Base-by-base conservation (phyloP, 1,284 basidiomycete genomes). In the Heterobasidion irregulare region DNA sequence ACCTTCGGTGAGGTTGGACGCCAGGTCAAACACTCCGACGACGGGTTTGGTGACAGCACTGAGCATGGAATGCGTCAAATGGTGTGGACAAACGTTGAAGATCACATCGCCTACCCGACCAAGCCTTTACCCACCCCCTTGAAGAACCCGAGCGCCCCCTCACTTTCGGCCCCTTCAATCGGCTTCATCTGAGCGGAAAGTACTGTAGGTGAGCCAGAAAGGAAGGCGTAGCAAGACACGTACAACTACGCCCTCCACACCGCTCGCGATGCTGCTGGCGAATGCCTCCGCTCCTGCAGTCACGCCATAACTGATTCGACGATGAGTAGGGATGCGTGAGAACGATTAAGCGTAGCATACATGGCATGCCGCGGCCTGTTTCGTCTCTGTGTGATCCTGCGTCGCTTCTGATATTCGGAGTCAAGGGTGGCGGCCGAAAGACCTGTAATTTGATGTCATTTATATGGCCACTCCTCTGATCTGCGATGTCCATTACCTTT, bases 281-380 rank as follows among this genome's bases (percentile, higher is more conserved):
- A 99, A 82, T 1, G 94, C 94, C 68, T 94, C 94, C 0, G 95
- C 92, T 1, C 97, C 97, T 6, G 94, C 91, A 0, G 95, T 82
- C 13, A 99, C 90, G 43, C 96, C 96, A 66, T 97, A 94, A 53
- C 90, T 93, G 59, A n/a, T 44, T 6, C 38, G 4, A 41, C 38
- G 38, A 41, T 41, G 12, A 41, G 38, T 41, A 41, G 2, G 10
- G 10, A n/a, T 41, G 10, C 2, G 38, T 41, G n/a, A 41, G 10
- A 10, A 41, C 38, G 38, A 41, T 41, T 2, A 32, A 43, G 10
- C 6, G 38, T 19, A 8, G 52, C 82, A 64, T 69, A 96, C 83
- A 99, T 87, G 12, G 95, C 96, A 74, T 99, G 97, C 57, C 93
- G 86, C 34, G 96, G 96, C 63, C 90, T 92, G 73, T 99, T 99